Base-by-base conservation (phyloP, 176 grass and related monocot species). In the Triticum monococcum region DNA sequence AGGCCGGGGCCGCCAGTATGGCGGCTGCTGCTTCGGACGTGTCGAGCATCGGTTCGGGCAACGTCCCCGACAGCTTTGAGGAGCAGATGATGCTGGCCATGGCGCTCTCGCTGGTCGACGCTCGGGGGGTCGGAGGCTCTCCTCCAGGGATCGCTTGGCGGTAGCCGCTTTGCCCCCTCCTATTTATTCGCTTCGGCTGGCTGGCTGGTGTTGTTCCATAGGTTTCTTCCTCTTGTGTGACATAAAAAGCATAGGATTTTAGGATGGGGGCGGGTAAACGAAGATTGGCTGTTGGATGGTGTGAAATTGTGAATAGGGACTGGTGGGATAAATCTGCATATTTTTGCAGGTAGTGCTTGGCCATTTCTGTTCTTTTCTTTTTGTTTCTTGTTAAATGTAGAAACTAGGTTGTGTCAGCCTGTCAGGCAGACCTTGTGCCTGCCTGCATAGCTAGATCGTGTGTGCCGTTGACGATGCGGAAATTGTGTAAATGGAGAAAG, bases 31-130 rank as follows among this genome's bases (percentile, higher is more conserved):
- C 72, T 73, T 87, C 87, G 20, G 69, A 81, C 66, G 85, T 64
- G 66, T 75, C 82, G 0, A 80, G 35, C 72, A 33, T 85, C 43
- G 41, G 40, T 90, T 64, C 88, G 8, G 86, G 54, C 38, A 30
- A 80, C 52, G 26, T 98, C 77, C 96, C 96, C 4, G 96, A 98
- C 72, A 90, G 82, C 87, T 98, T 95, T 7, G 96, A 98, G 70
- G 96, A 98, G 72, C 91, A 98, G 79, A 94, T 98, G 96, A 96
- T 91, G 91, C 78, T 98, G 14, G 96, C 91, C 56, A 94, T 94
- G 86, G 91, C 91, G 3, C 81, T 98, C 77, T 95, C 96, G 7
- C 83, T 98, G 75, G 93, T 74, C 7, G 96, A 98, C n/a, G 88
- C 93, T 5, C 78, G 88, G 54, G 65, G 90, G 0, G 93, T 85